Evolutionary conservation across 2,329 filamentous ascomycete genomes (phyloP), one percentile per base, ranked within the genome.

Genomic region (Mycosphaerella sp.): DNA sequence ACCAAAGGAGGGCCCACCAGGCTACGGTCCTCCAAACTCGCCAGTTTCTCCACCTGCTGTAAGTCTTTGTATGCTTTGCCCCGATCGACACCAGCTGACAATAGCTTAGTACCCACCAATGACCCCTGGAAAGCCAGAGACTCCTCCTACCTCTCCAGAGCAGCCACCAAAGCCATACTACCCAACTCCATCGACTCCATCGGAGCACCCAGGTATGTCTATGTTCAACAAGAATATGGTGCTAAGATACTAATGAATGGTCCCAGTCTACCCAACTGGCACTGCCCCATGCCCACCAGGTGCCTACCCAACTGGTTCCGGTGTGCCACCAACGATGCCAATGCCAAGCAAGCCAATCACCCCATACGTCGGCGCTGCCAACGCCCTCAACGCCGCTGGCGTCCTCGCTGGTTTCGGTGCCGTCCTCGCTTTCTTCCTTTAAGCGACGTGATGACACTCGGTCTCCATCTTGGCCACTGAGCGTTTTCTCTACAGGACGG

Each of bases 341-440:
- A 31, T 26, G 11, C 50, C 50, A 42, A 46, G 26, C 44, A 23
- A 34, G 14, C 48, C 48, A 42, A 48, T 52, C 26, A 26, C 26
- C 31, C 55, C 54, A 40, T 63, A 63, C 61, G 59, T 54, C 38
- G 58, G 59, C 42, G 54, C 57, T n/a, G 61, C 57, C 45, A 49
- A 40, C 47, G 52, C 50, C 31, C 44, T 61, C 50, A 59, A 60
- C 51, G 61, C 59, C 34, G 60, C 54, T 34, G 58, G 61, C 34
- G 47, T 61, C 39, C 53, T 64, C 44, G 57, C 58, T 36, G 61
- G 57, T 52, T 51, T 59, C 38, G 62, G 59, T 55, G 62, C 61
- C 51, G 52, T 63, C 44, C 56, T 60, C 29, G 62, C 62, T 57
- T 52, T 64, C 61, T 64, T 64, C 59, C 45, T 64, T 48, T 64